phyloP scores from a whole-genome alignment of 1,139 yeast species.

The Hansenula lynferdii region DNA sequence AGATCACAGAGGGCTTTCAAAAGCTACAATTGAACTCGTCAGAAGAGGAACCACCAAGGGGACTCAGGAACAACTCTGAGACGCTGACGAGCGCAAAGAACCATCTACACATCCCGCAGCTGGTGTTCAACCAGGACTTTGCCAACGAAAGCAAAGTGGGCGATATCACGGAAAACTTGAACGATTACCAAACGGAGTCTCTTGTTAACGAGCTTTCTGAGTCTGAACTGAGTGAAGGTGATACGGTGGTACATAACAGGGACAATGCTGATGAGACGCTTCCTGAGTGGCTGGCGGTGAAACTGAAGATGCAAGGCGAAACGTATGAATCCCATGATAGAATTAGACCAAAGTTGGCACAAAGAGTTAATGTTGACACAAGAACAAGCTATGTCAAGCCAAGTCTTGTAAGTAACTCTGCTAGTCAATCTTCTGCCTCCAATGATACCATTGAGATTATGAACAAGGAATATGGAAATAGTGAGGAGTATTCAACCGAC shows the following conservation, averaged over 20 bases:
- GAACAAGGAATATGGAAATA: background rate
- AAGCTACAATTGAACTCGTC: conserved; percentile 5
- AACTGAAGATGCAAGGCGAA: conserved; percentile 44
- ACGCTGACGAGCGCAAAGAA: conserved; percentile 7
- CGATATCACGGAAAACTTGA: conserved; percentile 38
- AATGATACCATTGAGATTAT: too few species aligned
- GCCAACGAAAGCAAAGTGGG: conserved; percentile 58
- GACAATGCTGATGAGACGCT: conserved; percentile 11
- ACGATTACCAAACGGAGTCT: too few species aligned
- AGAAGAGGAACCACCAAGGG: background rate
- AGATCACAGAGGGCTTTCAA: conserved; percentile 11
- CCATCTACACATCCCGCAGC: conserved; percentile 36
- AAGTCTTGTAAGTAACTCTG: too few species aligned
- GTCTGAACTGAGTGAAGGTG: conserved; percentile 1
- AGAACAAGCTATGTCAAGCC: too few species aligned
- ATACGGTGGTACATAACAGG: conserved; percentile 14
- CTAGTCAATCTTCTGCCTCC: too few species aligned
- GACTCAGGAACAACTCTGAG: background rate
- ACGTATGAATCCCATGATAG: background rate
- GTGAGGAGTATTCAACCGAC: background rate
- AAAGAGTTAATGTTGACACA: background rate
- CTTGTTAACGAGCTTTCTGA: too few species aligned
- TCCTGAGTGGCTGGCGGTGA: conserved; percentile 54
- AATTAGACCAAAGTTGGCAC: background rate
- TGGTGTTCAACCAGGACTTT: conserved; percentile 35